Conservation (phyloP, 1,139 yeast genomes). For the Magnusiomyces suaveolens region DNA sequence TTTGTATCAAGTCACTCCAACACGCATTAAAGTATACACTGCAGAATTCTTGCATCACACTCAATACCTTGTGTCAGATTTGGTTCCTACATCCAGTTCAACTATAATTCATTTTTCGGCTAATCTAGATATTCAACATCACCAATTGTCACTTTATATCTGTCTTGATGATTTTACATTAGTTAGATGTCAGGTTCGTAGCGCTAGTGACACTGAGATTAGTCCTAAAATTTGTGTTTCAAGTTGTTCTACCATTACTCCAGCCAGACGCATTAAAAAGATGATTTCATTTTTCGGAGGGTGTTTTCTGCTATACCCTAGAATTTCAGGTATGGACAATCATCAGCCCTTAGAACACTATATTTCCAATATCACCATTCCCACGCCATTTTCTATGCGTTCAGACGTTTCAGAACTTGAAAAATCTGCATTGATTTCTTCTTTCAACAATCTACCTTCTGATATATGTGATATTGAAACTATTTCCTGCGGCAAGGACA, state of each 20-base stretch:
- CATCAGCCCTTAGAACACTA: no score
- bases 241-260: no score
- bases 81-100: no score
- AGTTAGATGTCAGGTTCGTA: not conserved
- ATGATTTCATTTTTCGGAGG: not conserved
- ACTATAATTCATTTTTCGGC: no score
- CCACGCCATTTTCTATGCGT: no score
- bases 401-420: no score
- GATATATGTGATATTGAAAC: not conserved
- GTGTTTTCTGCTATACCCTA: not conserved
- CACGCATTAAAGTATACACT: not conserved
- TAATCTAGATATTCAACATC: no score
- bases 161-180: not conserved
- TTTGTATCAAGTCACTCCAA: not conserved
- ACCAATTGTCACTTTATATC: not conserved
- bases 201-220: not conserved
- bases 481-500: not conserved
- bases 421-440: not conserved
- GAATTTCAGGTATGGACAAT: no score
- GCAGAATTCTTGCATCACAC: no score
- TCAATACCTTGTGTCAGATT: no score
- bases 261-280: not conserved
- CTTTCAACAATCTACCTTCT: not conserved
- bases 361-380: no score
- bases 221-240: not conserved